Evolutionary conservation across 371 early-diverging fungal genomes (phyloP), one percentile per base, ranked within the genome.

Genomic region (Actinomucor elegans): DNA sequence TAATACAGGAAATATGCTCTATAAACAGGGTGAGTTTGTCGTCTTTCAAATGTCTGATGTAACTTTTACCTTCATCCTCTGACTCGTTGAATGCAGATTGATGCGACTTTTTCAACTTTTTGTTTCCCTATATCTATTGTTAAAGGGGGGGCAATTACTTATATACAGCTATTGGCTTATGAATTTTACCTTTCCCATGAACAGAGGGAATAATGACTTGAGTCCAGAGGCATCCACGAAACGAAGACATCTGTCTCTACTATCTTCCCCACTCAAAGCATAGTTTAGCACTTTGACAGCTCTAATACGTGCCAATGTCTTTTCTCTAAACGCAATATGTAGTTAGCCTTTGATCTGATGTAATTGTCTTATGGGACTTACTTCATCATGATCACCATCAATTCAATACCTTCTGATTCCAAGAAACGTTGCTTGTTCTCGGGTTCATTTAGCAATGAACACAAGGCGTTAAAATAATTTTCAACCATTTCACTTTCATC

Each of bases 401-500:
- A 64, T 67, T 96, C 97, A 12, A 93, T 75, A 8, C 98, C 98
- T 61, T 97, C 97, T 2, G 72, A 81, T 21, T 89, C 84, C 17
- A 91, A 61, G 64, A 97, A 95, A 8, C 58, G 52, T 24, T 52
- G 54, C 73, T 94, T 94, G 44, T 73, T 82, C 56, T 81, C 80
- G 21, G 71, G 66, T 31, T 83, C 84, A 12, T 74, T 72, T 23
- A 89, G 51, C 12, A 75, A 69, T 47, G 83, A 84, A 54, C 91
- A 92, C 24, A 96, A 48, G 0, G 84, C 71, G 64, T 93, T 90
- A 61, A 96, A 93, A 23, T 90, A 75, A 59, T 94, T 95, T 57
- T 94, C 96, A 69, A 97, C 74, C 74, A 90, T 78, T 57, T 97
- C 97, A 35, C 81, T 72, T 59, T 93, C 95, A 59, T 93, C 94